Base-by-base conservation (phyloP, 257 asterid genomes). In the Verbena officinalis region DNA sequence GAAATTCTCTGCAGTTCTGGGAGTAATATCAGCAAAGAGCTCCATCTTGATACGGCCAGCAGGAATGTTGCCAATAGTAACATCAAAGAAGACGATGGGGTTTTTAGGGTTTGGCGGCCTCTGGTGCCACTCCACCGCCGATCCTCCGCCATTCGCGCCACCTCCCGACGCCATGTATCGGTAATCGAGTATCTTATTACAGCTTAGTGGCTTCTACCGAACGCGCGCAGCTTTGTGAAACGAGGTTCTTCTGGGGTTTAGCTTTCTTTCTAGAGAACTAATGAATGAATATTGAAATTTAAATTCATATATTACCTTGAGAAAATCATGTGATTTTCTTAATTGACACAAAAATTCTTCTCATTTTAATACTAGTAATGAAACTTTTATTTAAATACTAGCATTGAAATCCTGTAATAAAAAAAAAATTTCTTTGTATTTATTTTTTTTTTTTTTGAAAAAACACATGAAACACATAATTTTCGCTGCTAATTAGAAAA, bases 31-130 rank as follows among this genome's bases (percentile, higher is more conserved):
- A 62, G 99, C 94, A 73, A 93, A 93, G n/a, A 93, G 95, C 81
- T 93, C 97, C 95, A 93, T 90, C 77, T 86, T 93, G 74, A 93
- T 84, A 45, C 97, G 95, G 73, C 99, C 97, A 62, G 97, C 95
- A 42, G 96, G 97, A 20, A 93, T 84, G 55, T 75, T 87, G 8
- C 96, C 96, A 73, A 90, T 90, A 42, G 95, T 93, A 8, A 90
- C 54, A 62, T 93, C 99, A 73, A 93, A 90, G 84, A 93, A 93
- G 4, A 93, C 95, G 64, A 93, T 81, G 2, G 97, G 99, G 36
- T 93, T 93, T 66, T 83, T 90, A 63, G 91, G 95, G 86, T 84
- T 83, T 54, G 91, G 92, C 7, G 96, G 99, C 75, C 97, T 75
- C 81, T 85, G 95, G 71, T 93, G 97, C 97, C 99, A 93, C 77